A percentile compares a stretch with the other conserved stretches of the same genome.
Conservation (phyloP, 1,139 yeast genomes). For the Nakaseomyces nivariensis region DNA sequence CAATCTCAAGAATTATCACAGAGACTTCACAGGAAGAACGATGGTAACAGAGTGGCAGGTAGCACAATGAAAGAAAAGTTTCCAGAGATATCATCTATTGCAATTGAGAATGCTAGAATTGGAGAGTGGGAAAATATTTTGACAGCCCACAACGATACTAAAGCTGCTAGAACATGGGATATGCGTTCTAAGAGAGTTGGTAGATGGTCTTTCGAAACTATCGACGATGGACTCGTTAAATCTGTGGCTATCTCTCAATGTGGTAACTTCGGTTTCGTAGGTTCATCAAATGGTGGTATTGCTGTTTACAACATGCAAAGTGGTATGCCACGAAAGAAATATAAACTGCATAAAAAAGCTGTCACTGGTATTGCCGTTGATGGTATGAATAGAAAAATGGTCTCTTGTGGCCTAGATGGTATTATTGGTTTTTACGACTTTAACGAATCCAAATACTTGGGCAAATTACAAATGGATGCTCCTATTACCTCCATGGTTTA, state of each 20-base stretch:
- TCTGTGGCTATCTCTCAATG: constrained; percentile 77
- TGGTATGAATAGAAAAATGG: constrained; percentile 81
- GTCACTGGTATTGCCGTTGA: constrained; percentile 87
- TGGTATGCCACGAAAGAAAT: constrained; percentile 61
- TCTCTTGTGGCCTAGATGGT: constrained; percentile 85
- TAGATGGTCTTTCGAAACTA: constrained; percentile 54
- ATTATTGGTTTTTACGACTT: constrained; percentile 82
- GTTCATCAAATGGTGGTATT: constrained; percentile 85
- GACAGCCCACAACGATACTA: constrained; percentile 83
- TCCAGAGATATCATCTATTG: constrained; percentile 64
- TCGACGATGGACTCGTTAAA: constrained; percentile 75
- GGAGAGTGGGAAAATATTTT: constrained; percentile 93
- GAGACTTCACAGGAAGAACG: constrained; percentile 44
- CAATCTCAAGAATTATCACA: constrained; percentile 93
- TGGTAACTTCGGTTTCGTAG: constrained; percentile 91
- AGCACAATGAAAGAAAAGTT: constrained; percentile 43
- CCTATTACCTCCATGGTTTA: constrained; percentile 71
- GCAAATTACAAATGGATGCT: constrained; percentile 59
- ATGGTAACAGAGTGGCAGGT: constrained; percentile 55
- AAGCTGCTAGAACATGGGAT: constrained; percentile 88
- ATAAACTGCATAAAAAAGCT: constrained; percentile 60
- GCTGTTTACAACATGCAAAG: constrained; percentile 87
- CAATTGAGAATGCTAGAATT: constrained; percentile 67
- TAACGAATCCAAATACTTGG: constrained; percentile 56
- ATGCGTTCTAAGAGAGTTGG: constrained; percentile 78